phyloP scores from a whole-genome alignment of 345 rosid species.

The Hypericum perforatum region DNA sequence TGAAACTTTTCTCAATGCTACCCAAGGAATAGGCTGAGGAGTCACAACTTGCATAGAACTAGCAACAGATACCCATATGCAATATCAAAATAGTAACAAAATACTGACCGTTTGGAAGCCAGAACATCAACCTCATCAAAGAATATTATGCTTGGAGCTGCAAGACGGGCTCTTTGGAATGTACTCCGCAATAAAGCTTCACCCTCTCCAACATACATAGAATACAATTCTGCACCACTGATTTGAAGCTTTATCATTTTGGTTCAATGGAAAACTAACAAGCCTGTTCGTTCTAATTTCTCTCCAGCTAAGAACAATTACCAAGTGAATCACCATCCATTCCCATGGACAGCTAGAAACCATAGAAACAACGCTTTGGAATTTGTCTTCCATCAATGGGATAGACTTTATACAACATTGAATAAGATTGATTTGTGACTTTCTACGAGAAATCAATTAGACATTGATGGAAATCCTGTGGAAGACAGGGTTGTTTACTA shows the following conservation, averaged over 20 bases:
- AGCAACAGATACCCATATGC: not conserved
- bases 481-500: no score
- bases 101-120: constrained; percentile 65
- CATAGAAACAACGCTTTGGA: no score
- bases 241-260: constrained; percentile 1
- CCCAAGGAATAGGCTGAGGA: not conserved
- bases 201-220: constrained; percentile 99
- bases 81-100: not conserved
- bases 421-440: no score
- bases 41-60: not conserved
- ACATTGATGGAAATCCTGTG: no score
- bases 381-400: no score
- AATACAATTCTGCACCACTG: constrained; percentile 90
- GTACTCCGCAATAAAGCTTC: constrained; percentile 83
- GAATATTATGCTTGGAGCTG: constrained; percentile 89
- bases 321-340: no score
- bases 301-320: no score
- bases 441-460: no score
- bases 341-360: no score
- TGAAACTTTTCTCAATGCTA: not conserved
- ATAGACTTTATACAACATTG: no score
- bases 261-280: no score
- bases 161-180: constrained; percentile 83
- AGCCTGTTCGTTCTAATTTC: no score
- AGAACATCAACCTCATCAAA: constrained; percentile 90